Conservation (phyloP, 2,329 filamentous ascomycete genomes). For the Pestalotiopsis fici region DNA sequence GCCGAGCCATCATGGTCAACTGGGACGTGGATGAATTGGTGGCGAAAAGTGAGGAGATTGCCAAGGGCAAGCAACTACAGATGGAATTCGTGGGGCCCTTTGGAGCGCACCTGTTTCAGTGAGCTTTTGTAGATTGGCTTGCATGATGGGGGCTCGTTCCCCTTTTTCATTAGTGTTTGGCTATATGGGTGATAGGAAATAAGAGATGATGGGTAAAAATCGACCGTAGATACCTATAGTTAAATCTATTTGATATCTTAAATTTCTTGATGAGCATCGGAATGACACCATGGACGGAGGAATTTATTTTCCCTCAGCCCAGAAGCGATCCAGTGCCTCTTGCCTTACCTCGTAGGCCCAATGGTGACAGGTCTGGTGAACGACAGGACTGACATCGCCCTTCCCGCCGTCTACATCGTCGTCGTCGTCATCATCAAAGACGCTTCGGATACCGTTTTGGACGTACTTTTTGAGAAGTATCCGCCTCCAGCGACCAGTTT, state of each 20-base stretch:
- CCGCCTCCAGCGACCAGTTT: conserved; percentile 50
- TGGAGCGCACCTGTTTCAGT: conserved; percentile 1
- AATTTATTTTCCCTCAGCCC: conserved; percentile 28
- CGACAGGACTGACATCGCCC: conserved; percentile 51
- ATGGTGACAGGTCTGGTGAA: conserved; percentile 59
- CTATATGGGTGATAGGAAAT: neutral
- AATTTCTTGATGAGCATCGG: neutral
- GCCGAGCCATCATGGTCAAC: conserved; percentile 31
- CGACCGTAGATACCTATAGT: neutral
- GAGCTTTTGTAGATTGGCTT: neutral
- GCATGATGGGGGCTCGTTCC: neutral
- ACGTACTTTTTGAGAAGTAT: conserved; percentile 54
- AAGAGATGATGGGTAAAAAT: no score
- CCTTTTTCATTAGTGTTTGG: neutral
- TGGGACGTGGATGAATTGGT: conserved; percentile 39
- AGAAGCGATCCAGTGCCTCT: conserved; percentile 48
- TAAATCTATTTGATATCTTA: neutral
- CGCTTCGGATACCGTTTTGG: conserved; percentile 36
- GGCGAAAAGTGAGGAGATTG: conserved; percentile 24
- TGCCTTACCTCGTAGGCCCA: conserved; percentile 56
- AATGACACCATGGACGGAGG: neutral
- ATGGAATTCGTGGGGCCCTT: neutral
- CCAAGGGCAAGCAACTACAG: neutral
- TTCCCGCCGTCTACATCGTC: conserved; percentile 28
- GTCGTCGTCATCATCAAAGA: conserved; percentile 47